A percentile compares a stretch with the other conserved stretches of the same genome.
Conservation (phyloP, 768 basidiomycete species). For the Suillus sp. region DNA sequence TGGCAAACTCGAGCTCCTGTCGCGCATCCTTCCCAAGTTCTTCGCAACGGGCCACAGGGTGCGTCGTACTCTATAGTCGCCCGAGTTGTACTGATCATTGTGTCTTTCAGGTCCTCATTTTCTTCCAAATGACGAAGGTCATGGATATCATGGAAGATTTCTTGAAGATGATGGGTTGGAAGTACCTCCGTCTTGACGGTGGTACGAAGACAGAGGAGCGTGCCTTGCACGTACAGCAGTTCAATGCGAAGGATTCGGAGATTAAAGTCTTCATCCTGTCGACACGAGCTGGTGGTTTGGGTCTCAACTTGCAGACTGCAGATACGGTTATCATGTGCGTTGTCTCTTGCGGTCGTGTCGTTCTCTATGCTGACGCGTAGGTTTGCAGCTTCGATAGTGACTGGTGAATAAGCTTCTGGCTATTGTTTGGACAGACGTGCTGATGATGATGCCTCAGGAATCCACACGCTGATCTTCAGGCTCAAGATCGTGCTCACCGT, state of each 20-base stretch:
- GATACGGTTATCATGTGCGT: conserved; percentile 94
- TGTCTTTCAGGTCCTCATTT: conserved; percentile 79
- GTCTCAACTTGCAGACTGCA: conserved; percentile 93
- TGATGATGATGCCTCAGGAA: conserved; percentile 57
- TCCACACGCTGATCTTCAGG: conserved; percentile 98
- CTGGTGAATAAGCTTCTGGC: conserved; percentile 43
- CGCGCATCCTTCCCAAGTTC: conserved; percentile 92
- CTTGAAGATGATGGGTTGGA: conserved; percentile 82
- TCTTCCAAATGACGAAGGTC: conserved; percentile 99
- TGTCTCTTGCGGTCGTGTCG: conserved; percentile 2
- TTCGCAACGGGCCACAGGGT: conserved; percentile 91
- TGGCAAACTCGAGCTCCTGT: conserved; percentile 92
- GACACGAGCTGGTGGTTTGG: conserved; percentile 91
- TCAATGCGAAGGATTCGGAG: conserved; percentile 88
- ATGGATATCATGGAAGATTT: conserved; percentile 99
- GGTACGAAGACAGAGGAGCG: conserved; percentile 96
- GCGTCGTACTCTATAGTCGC: conserved; percentile 20
- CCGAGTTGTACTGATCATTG: conserved; percentile 9
- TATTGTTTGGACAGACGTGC: background rate
- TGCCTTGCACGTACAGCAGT: conserved; percentile 79
- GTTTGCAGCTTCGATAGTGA: conserved; percentile 72
- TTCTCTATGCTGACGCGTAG: conserved; percentile 16
- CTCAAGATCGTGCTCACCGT: conserved; percentile 99
- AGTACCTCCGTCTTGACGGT: conserved; percentile 92
- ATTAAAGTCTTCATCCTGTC: conserved; percentile 93